Base-by-base conservation (phyloP, 1,139 yeast genomes). In the Diutina scorzettiae region DNA sequence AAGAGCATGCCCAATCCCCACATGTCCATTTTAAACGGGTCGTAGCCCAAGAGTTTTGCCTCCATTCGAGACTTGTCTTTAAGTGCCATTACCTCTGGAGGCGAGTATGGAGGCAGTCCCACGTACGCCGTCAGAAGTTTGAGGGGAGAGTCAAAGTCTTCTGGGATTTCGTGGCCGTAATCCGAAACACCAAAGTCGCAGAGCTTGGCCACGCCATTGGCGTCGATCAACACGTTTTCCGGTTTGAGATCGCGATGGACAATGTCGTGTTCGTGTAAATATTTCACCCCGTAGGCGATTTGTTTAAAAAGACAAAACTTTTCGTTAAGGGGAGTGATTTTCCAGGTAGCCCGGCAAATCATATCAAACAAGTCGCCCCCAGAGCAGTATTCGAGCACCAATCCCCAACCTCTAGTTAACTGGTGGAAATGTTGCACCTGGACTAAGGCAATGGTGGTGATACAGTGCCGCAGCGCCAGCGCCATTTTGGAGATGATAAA, bases 141-240 rank as follows among this genome's bases (percentile, higher is more conserved):
- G 3, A 78, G 50, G 3, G 73, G 71, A 20, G 76, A 64, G 1
- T 60, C 51, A 17, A 74, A 64, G 57, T 81, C 76, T 1, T 73
- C 73, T 0, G 75, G 75, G n/a, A 57, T 62, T 43, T 60, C 70
- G 56, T 78, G 81, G 19, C 78, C 83, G 57, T 69, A 74, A 43
- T 73, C 80, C 45, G 84, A 73, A 18, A 79, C 81, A 45, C 93
- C 93, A 58, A 81, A 82, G 62, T 82, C 93, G 42, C 87, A 80
- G 30, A 82, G 58, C 53, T 81, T 81, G 40, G 80, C 76, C 25
- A 78, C 55, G 1, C 91, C 91, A 46, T 68, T 62, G 21, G 59
- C 59, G 44, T 73, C 72, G 31, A 80, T 53, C 42, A 80, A 62
- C 11, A 80, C 60, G 51, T 80, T 80, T 46, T 80, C 81, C 1